Evolutionary conservation across 2,329 filamentous ascomycete genomes (phyloP), one percentile per base, ranked within the genome.

Genomic region (Aspergillus pseudoglaucus): DNA sequence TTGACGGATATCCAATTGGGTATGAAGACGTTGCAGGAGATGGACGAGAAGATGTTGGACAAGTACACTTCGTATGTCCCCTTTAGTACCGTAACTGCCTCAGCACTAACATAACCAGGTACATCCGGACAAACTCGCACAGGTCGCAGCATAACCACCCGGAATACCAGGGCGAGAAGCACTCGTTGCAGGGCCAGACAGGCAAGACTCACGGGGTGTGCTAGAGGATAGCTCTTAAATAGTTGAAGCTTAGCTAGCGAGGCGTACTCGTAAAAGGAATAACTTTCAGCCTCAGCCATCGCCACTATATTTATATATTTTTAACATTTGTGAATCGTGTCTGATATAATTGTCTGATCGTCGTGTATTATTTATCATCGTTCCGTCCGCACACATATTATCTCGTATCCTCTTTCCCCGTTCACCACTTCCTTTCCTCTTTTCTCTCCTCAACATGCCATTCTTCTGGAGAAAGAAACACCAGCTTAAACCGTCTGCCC

Each of bases 171-270:
- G 81, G 85, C 53, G 90, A 95, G 73, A 81, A 81, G 58, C 91
- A 97, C 70, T 91, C 86, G 48, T 73, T 97, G 57, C 88, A 95
- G 72, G 90, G 88, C 14, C 90, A 93, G 80, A 81, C 82, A 49
- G 90, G 89, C 47, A 96, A 96, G 80, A 91, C 89, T 1, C 90
- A 95, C 68, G 84, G 82, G 35, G 76, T 94, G 50, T 96, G 90
- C 71, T 95, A 81, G 40, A 41, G 25, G 25, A 30, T 10, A 30
- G 25, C 25, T 30, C 12, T 30, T 30, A 30, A 30, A 12, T 30
- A 30, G 25, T 30, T 30, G 12, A 10, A 30, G 10, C 25, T 12
- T 30, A 30, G 25, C 25, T 12, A 30, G 25, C 25, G 25, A 30
- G 25, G 25, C 25, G 25, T 30, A 30, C 25, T 30, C 25, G 25